phyloP scores from a whole-genome alignment of 202 grass and related monocot genomes.

The Setaria viridis region DNA sequence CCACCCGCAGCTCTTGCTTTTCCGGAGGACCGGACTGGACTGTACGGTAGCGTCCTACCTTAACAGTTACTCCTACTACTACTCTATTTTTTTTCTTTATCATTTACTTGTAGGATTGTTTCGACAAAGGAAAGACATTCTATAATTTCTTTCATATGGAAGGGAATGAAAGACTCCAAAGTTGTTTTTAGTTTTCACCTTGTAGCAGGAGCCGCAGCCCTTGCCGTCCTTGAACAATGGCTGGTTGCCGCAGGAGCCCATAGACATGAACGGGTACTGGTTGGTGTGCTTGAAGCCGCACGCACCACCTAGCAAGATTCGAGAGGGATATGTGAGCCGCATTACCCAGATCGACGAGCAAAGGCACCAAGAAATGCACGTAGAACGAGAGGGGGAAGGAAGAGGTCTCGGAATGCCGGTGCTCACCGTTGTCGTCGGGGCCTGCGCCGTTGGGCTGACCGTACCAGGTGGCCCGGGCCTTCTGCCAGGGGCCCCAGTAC shows the following conservation, averaged over 20 bases:
- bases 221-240: conserved; percentile 73
- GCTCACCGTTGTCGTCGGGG: conserved; percentile 68
- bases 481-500: conserved; percentile 53
- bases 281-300: conserved; percentile 70
- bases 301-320: conserved; percentile 44
- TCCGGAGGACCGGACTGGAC: background rate
- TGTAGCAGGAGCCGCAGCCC: conserved; percentile 74
- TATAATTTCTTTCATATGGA: background rate
- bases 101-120: background rate
- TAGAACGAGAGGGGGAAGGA: no score
- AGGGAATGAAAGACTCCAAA: background rate
- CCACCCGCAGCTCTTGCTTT: background rate
- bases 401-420: background rate
- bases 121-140: background rate
- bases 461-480: conserved; percentile 66
- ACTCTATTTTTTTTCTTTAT: background rate
- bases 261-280: conserved; percentile 58
- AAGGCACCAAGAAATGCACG: background rate
- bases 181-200: conserved; percentile 8
- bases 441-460: conserved; percentile 72
- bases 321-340: conserved; percentile 10
- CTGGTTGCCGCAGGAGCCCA: conserved; percentile 71
- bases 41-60: background rate
- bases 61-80: conserved; percentile 8
- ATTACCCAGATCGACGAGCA: conserved; percentile 1